Evolutionary conservation across 345 rosid species (phyloP).

Genomic region (Balakata baccata): DNA sequence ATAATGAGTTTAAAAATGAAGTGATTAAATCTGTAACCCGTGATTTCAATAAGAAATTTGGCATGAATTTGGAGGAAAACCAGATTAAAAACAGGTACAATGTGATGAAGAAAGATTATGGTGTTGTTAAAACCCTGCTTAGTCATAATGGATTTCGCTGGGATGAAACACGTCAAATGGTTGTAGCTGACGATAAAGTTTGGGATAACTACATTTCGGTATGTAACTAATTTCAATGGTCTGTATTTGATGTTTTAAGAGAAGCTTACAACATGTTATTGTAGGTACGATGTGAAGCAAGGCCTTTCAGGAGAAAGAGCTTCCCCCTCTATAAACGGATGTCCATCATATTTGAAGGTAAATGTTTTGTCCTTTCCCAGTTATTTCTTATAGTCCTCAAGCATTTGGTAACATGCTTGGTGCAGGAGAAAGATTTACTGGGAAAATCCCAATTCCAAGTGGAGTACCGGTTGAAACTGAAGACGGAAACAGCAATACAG

Average conservation of each 20-base stretch:
- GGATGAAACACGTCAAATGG: constrained; percentile 40
- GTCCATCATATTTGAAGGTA: constrained; percentile 39
- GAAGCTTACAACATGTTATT: constrained; percentile 5
- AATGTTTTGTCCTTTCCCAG: background rate
- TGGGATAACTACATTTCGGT: constrained; percentile 39
- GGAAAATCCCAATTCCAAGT: constrained; percentile 19
- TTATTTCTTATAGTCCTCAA: background rate
- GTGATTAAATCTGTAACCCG: constrained; percentile 32
- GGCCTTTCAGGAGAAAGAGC: constrained; percentile 39
- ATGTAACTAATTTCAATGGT: background rate
- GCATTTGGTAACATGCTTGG: constrained; percentile 1
- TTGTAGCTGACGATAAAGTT: constrained; percentile 39
- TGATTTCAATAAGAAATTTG: constrained; percentile 33
- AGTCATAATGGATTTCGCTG: constrained; percentile 32
- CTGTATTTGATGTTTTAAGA: background rate
- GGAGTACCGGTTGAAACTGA: constrained; percentile 22
- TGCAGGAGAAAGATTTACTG: constrained; percentile 31
- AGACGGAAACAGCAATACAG: constrained; percentile 40
- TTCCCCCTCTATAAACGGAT: constrained; percentile 36
- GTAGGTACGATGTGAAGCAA: constrained; percentile 38
- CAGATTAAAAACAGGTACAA: constrained; percentile 42
- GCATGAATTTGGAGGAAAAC: constrained; percentile 40
- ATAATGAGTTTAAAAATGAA: constrained; percentile 35
- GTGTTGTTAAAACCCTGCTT: constrained; percentile 35
- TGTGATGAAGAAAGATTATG: constrained; percentile 42